Base-by-base conservation (phyloP, 331 rosid species). In the Spiraea crenata region DNA sequence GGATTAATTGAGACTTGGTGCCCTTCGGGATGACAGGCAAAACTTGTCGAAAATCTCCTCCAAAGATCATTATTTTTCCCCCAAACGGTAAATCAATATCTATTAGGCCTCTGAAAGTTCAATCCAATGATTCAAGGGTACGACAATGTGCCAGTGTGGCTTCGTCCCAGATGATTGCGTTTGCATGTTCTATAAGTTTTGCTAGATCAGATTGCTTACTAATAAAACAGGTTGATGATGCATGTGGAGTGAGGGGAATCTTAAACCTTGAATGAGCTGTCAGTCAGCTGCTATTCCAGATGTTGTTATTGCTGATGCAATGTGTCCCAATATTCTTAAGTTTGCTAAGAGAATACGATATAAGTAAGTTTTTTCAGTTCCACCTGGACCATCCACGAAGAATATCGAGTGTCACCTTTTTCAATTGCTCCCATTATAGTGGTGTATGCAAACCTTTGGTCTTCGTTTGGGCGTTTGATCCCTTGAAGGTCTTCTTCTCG, bases 111-210 rank as follows among this genome's bases (percentile, higher is more conserved):
- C 14, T 6, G 1, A 74, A 17, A 31, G 57, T 39, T 40, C 5
- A 31, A 25, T 74, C 65, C 4, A 64, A 5, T 6, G 51, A 49
- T 55, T 54, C 25, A 5, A 64, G 7, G 10, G 49, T 6, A 5
- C 40, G 17, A 7, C 0, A 10, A 41, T 56, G 7, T 0, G 61
- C 0, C 58, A 74, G 54, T 2, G 72, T 55, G 6, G 66, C 71
- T 54, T 54, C 57, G 42, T 74, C 65, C 72, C 71, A 74, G 8
- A 74, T 34, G 15, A 74, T 34, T 3, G 47, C 10, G 37, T 48
- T 59, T 45, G 39, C 17, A 0, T 20, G 2, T 38, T 39, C 13
- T 44, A 46, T 0, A 1, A 71, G 13, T 4, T 15, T 9, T 16
- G 39, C 48, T 16, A 57, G 59, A 19, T 19, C 2, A 3, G 57